These are phyloP conservation scores for Pseudonectria foliicola DNA, from an alignment of 2,329 filamentous ascomycete genomes.

Conservation along the genomic window DNA sequence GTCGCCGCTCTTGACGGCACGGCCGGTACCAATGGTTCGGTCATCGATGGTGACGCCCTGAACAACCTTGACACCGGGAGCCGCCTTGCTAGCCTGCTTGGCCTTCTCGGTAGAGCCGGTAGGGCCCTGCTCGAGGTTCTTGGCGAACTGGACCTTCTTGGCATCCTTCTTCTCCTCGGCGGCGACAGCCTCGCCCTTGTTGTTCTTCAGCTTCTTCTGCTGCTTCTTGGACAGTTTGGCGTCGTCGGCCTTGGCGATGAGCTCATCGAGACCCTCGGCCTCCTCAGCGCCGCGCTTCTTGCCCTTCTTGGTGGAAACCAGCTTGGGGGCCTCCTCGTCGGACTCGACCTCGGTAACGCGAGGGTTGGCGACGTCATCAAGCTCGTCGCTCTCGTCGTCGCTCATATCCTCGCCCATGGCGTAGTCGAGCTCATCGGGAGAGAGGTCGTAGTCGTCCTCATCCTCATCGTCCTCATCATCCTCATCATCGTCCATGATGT, in stretches of 20 bases:
- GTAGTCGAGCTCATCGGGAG: slow-evolving; percentile 71
- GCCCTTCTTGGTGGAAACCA: slow-evolving; percentile 56
- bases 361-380: slow-evolving; percentile 70
- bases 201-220: slow-evolving; percentile 97
- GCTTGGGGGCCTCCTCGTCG: slow-evolving; percentile 61
- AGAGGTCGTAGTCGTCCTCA: slow-evolving; percentile 72
- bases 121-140: slow-evolving; percentile 96
- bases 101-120: slow-evolving; percentile 57
- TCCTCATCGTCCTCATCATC: slow-evolving; percentile 58
- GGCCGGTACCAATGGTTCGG: slow-evolving; percentile 83
- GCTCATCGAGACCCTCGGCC: slow-evolving; percentile 66
- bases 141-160: slow-evolving; percentile 98
- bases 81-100: slow-evolving; percentile 35
- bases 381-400: slow-evolving; percentile 66
- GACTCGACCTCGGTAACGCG: slow-evolving; percentile 73
- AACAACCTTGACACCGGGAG: slow-evolving; percentile 67
- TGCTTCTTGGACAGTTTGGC: slow-evolving; percentile 90
- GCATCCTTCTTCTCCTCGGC: slow-evolving; percentile 52
- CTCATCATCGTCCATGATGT: slow-evolving; percentile 66
- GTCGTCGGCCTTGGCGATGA: slow-evolving; percentile 73
- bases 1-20: slow-evolving; percentile 82
- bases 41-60: slow-evolving; percentile 91
- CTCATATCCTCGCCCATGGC: slow-evolving; percentile 66
- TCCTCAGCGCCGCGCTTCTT: slow-evolving; percentile 89
- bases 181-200: slow-evolving; percentile 79